These are phyloP conservation scores for Chamaecyparis obtusa DNA, from an alignment of 75 land plant species.

Conservation along the genomic window DNA sequence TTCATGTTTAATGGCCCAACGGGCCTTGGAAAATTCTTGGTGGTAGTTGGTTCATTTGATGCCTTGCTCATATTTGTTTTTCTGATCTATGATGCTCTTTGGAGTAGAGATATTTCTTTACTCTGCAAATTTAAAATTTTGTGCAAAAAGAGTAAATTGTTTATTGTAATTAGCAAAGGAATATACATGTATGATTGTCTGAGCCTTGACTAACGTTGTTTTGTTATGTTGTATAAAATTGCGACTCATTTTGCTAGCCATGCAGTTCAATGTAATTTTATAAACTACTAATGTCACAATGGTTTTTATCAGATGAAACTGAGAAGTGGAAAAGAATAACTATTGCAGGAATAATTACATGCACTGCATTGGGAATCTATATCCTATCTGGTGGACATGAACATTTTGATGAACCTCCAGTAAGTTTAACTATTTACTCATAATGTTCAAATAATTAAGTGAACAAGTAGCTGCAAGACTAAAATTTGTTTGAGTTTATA, in stretches of 20 bases:
- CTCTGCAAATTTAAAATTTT: background rate
- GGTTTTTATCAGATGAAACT: slow-evolving; percentile 42
- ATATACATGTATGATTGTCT: background rate
- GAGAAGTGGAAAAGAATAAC: slow-evolving; percentile 76
- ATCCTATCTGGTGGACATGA: slow-evolving; percentile 59
- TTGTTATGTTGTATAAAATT: no score
- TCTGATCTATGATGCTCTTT: background rate
- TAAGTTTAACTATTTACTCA: slow-evolving; percentile 16
- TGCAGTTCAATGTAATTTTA: background rate
- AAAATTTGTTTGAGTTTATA: background rate
- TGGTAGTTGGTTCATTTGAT: background rate
- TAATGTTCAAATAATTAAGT: background rate
- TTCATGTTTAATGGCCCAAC: background rate
- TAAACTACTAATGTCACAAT: background rate
- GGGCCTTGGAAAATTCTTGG: background rate
- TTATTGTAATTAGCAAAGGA: background rate
- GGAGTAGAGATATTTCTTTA: background rate
- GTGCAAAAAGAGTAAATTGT: background rate
- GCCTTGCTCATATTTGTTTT: background rate
- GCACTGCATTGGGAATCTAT: slow-evolving; percentile 34
- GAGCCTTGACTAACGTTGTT: no score
- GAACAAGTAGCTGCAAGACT: background rate
- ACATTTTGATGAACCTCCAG: slow-evolving; percentile 54
- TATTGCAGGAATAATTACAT: slow-evolving; percentile 41
- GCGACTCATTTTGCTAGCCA: background rate